Evolutionary conservation across 148 eudicot genomes (phyloP), one percentile per base, ranked within the genome.

Genomic region (Euryodendron excelsum): DNA sequence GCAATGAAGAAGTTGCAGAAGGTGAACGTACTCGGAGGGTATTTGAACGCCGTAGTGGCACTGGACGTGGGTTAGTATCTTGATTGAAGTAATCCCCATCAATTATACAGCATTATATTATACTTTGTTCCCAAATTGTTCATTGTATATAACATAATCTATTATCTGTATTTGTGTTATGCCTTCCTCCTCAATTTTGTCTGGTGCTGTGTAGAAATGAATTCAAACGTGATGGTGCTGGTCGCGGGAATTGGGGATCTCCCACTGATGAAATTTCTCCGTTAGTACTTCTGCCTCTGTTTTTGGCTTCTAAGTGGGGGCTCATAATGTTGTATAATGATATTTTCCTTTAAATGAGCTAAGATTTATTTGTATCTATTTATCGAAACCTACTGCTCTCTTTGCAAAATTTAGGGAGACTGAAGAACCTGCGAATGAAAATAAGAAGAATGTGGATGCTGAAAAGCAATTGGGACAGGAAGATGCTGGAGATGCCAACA

Each of bases 241-340:
- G 98, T 48, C 92, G 93, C 71, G 93, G 94, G 41, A 92, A 94
- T 80, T 94, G 98, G 98, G 98, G 97, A 66, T 72, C 91, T 44
- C 80, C 95, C 28, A 75, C 86, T 84, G 98, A 94, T 85, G 93
- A 88, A 47, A 84, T 92, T 74, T 74, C 90, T 12, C 88, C 68
- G 98, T 94, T 76, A 89, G 94, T 81, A 47, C 63, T 66, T 21
- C 4, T 9, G 1, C 72, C 18, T 62, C 9, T n/a, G 27, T 34
- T 31, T 47, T 44, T 12, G 31, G 2, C 75, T 30, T 72, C 33
- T 25, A 17, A 4, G 0, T 59, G 4, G 58, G 31, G 30, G 13
- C 63, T 5, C 28, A 10, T 62, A 62, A 14, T 62, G 27, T 15
- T 36, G 31, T 34, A 30, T 62, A 8, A 17, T 36, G 4, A 15